A percentile compares a stretch with the other conserved stretches of the same genome.
phyloP scores from a whole-genome alignment of 805 yeast species.

The Starmerella ratchasimensis region DNA sequence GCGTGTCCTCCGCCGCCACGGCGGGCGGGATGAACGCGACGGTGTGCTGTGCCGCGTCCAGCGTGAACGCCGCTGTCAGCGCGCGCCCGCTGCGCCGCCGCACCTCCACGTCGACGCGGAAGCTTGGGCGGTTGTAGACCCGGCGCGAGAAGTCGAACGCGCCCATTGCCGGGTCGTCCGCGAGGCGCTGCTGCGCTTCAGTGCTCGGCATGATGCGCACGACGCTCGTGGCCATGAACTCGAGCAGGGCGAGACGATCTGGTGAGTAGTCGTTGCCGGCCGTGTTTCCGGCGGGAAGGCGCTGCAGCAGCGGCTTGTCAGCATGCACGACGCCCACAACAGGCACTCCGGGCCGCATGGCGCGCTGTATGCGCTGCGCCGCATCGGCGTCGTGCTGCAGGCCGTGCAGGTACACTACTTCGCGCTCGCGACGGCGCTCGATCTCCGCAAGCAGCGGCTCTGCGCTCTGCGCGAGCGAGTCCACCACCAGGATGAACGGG shows the following conservation, averaged over 20 bases:
- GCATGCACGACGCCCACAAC: conserved; percentile 17
- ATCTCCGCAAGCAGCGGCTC: conserved; percentile 45
- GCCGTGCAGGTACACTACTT: conserved; percentile 34
- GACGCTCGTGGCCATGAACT: conserved; percentile 63
- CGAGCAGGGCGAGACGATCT: conserved; percentile 35
- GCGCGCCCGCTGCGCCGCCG: conserved; percentile 81
- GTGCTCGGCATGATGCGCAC: conserved; percentile 43
- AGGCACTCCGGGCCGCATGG: conserved; percentile 32
- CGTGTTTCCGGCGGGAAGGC: too few species aligned
- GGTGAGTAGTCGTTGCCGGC: conserved; percentile 39
- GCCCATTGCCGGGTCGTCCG: conserved; percentile 33
- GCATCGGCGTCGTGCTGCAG: conserved; percentile 45
- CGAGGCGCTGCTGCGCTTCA: conserved; percentile 17
- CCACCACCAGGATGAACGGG: conserved; percentile 58
- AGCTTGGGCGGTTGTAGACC: conserved; percentile 33
- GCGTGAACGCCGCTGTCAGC: conserved; percentile 37
- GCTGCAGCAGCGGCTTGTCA: conserved; percentile 5
- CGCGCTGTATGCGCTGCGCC: conserved; percentile 36
- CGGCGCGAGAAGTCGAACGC: conserved; percentile 22
- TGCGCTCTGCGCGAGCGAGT: conserved; percentile 59
- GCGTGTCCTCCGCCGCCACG: conserved; percentile 25
- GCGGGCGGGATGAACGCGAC: conserved; percentile 26
- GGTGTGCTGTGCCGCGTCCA: conserved; percentile 36
- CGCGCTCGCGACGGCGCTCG: conserved; percentile 26
- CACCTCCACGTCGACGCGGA: conserved; percentile 42